Base-by-base conservation (phyloP, 805 yeast species). In the Candida gorgasii region DNA sequence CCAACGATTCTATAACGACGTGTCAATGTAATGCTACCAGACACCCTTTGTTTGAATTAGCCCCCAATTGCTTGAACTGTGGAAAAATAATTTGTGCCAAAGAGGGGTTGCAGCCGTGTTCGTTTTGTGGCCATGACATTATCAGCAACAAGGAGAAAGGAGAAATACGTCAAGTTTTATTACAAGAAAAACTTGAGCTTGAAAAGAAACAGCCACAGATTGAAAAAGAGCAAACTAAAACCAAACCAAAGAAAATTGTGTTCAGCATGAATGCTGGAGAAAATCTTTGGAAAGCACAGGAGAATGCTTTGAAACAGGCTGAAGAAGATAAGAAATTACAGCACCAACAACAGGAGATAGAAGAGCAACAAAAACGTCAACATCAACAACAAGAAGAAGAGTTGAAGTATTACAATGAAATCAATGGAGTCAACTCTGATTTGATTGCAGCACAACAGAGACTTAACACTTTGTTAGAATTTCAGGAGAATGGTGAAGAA, bases 21-120 rank as follows among this genome's bases (percentile, higher is more conserved):
- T 90, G 98, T 58, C 78, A 84, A 48, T 90, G 98, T 57, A 86
- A 84, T 80, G 97, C 92, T 1, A 78, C 85, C 0, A 70, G 86
- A 46, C 99, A 93, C 57, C 96, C 97, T 3, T 65, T 93, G 22
- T 85, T 89, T 48, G 95, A 87, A 43, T 76, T 85, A 49, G 93
- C 95, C 2, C 98, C 99, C 1, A 93, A 93, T 59, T 93, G 99
- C 55, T 64, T 93, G 30, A 82, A 85, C 46, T 93, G 99, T 61
- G 99, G 99, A 8, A 87, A 89, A 61, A 87, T 93, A 31, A 87
- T 93, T 2, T 93, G 99, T 67, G 74, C 76, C 3, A 83, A 82
- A 52, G 98, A 93, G 57, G 98, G 98, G 0, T 67, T 88, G 17
- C 93, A 90, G 46, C 93, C 93, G 3, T 93, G 99, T 57, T 76